Base-by-base conservation (phyloP, 495 filamentous ascomycete genomes). In the Xylaria palmicola region DNA sequence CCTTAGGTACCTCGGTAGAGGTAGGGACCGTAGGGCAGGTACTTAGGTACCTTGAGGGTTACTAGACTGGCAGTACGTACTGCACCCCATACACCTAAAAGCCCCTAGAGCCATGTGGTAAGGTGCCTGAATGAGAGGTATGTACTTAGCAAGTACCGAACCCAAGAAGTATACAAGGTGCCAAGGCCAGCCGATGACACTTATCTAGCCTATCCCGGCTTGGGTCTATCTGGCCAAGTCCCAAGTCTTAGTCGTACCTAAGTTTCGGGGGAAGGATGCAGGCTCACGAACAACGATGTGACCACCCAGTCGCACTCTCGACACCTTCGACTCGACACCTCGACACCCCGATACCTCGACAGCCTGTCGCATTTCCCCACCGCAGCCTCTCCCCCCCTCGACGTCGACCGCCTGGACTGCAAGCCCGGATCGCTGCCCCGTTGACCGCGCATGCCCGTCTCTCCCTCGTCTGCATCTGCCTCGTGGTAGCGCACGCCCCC, bases 141-240 rank as follows among this genome's bases (percentile, higher is more conserved):
- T n/a, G n/a, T n/a, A n/a, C n/a, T n/a, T n/a, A n/a, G n/a, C n/a
- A n/a, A n/a, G n/a, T n/a, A n/a, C n/a, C n/a, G n/a, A n/a, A n/a
- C n/a, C n/a, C n/a, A n/a, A n/a, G n/a, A n/a, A n/a, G n/a, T n/a
- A n/a, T n/a, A n/a, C n/a, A n/a, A n/a, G n/a, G n/a, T n/a, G n/a
- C n/a, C n/a, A n/a, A n/a, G n/a, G n/a, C n/a, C n/a, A n/a, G n/a
- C n/a, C n/a, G n/a, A n/a, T n/a, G n/a, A n/a, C n/a, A n/a, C n/a
- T n/a, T n/a, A n/a, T n/a, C n/a, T n/a, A n/a, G 36, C 22, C 53
- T 52, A 40, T 61, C 49, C 43, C 7, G 15, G 37, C 49, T 32
- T 39, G 55, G 41, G 37, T 26, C 34, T 60, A 61, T 61, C 49
- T 61, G 59, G 59, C 59, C 59, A 61, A 55, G 59, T 61, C 41